Base-by-base conservation (phyloP, 768 basidiomycete species). In the Mycena indigotica region DNA sequence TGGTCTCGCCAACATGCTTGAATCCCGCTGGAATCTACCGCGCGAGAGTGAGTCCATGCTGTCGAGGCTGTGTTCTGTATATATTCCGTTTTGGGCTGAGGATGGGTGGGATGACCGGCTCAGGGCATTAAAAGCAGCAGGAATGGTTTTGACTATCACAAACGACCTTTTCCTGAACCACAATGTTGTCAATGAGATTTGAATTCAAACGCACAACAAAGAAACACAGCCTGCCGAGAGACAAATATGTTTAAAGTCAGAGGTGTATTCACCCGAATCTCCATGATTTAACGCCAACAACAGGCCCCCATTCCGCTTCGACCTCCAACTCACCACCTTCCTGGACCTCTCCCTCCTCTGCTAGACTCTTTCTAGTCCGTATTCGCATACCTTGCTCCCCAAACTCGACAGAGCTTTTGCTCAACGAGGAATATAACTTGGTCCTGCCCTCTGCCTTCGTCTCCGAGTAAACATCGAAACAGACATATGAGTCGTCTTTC, bases 381-480 rank as follows among this genome's bases (percentile, higher is more conserved):
- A 63, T 53, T 21, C 58, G 38, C 40, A 56, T 55, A 0, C 54
- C 62, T 2, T 12, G 52, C 41, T 12, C 48, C 1, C 32, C 62
- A 30, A 63, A 26, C 32, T 63, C 57, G 23, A 63, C 29, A 12
- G 6, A 50, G n/a, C 35, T 48, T 21, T 21, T 23, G 19, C 57
- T 52, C 2, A 59, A 39, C 21, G 46, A 55, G 32, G 21, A 52
- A 40, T 59, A 26, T 3, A 63, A 49, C 38, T 39, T 16, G 28
- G 50, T 52, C 10, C 38, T 19, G 19, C 10, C 25, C 40, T 21
- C 28, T 13, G 10, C 13, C 6, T 25, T 21, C 28, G 50, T 10
- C 16, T 25, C 4, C 17, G 28, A 8, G 10, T 8, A 17, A 16
- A 19, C 30, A 4, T 32, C 45, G n/a, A n/a, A n/a, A n/a, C n/a